Base-by-base conservation (phyloP, 257 asterid genomes). In the Plantago ovata region DNA sequence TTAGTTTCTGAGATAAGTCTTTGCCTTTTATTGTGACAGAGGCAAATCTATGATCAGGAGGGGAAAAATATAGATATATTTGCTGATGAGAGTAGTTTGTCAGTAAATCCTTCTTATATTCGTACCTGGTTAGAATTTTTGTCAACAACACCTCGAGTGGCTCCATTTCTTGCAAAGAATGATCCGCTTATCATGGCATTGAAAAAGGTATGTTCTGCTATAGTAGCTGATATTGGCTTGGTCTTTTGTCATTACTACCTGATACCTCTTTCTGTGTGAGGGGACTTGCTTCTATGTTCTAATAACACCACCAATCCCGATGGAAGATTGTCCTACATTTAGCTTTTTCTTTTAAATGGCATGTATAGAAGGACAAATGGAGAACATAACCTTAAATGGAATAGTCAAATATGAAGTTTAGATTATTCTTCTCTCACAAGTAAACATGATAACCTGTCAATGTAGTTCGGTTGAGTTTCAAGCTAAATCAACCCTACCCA, bases 141-240 rank as follows among this genome's bases (percentile, higher is more conserved):
- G 76, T 89, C 97, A 5, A 76, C 85, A 59, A 82, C 96, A 22
- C 95, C 99, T 57, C 79, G 96, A 58, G 87, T 82, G 62, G 80
- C 84, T 38, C 84, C 82, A 45, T 52, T 28, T 21, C 45, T 56
- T 45, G 28, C 28, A 22, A 49, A 38, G 77, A 81, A 66, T 47
- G 96, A 91, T 58, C 89, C 85, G 38, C 76, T 91, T 52, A 75
- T 87, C 70, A 60, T 58, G 82, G 98, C 96, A 16, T 78, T 91
- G 53, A 76, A 81, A 74, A 83, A 87, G 96, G 98, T 91, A 62
- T 32, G 16, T 32, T 38, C 49, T 6, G 61, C 38, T 8, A 32
- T 59, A 60, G 66, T 53, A 60, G 66, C 48, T 22, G 22, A 9
- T 61, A 24, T 59, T 56, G 14, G 38, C 64, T 42, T 56, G 38